These are phyloP conservation scores for Phytophthora idaei DNA, from an alignment of 352 stramenopile species.

Conservation along the genomic window DNA sequence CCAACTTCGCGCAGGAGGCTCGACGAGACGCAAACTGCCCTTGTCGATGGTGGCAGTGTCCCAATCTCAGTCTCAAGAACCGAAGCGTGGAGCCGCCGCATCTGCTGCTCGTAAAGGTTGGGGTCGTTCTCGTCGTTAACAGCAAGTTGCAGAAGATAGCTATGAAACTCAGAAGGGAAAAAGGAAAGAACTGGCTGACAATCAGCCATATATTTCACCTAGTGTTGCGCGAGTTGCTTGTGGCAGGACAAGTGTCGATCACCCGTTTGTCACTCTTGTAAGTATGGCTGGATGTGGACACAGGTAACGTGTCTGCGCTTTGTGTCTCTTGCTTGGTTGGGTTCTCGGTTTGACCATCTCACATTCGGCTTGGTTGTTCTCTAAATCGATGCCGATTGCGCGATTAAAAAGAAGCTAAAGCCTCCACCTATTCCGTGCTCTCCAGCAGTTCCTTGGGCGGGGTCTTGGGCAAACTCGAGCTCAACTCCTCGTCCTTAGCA, in stretches of 20 bases:
- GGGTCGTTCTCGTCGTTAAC: conserved; percentile 65
- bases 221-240: conserved; percentile 3
- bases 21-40: conserved; percentile 68
- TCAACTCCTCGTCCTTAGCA: conserved; percentile 75
- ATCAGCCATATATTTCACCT: conserved; percentile 30
- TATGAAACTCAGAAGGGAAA: conserved; percentile 16
- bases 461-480: conserved; percentile 76
- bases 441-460: conserved; percentile 64
- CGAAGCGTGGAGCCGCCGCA: conserved; percentile 18
- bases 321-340: conserved; percentile 4
- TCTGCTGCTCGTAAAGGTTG: conserved; percentile 63
- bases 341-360: conserved; percentile 2
- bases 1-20: conserved; percentile 21
- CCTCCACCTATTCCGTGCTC: conserved; percentile 31
- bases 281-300: background rate
- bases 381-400: conserved; percentile 8
- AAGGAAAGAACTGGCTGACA: conserved; percentile 9
- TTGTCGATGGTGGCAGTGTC: conserved; percentile 72
- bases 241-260: background rate
- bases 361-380: conserved; percentile 7
- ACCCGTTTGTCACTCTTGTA: conserved; percentile 1
- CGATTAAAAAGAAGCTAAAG: background rate
- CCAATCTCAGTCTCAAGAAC: conserved; percentile 47
- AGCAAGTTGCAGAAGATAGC: conserved; percentile 8
- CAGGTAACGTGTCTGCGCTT: background rate